These are phyloP conservation scores for Dothistroma septosporum DNA, from an alignment of 2,329 filamentous ascomycete species.

Conservation along the genomic window DNA sequence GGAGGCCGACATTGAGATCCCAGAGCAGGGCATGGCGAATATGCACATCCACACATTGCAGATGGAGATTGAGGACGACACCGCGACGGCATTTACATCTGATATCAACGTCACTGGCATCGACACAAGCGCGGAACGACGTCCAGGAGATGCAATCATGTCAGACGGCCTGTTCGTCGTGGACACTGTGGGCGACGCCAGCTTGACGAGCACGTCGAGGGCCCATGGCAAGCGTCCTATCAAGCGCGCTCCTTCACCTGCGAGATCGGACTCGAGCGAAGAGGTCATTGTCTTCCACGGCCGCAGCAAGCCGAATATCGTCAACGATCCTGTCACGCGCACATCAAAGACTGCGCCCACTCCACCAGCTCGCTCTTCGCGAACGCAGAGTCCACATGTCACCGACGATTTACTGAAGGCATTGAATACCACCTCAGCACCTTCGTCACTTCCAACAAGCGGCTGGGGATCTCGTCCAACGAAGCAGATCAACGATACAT, in stretches of 20 bases:
- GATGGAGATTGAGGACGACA: slow-evolving; percentile 16
- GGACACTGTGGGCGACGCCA: slow-evolving; percentile 33
- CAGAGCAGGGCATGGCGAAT: slow-evolving; percentile 30
- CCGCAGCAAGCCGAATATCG: slow-evolving; percentile 35
- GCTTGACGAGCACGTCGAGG: slow-evolving; percentile 20
- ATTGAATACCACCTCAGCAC: slow-evolving; percentile 8
- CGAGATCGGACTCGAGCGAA: slow-evolving; percentile 60
- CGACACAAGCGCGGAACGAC: not conserved
- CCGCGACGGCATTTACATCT: slow-evolving; percentile 9
- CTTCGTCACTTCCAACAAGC: not conserved
- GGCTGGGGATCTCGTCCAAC: slow-evolving; percentile 25
- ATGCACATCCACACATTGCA: slow-evolving; percentile 29
- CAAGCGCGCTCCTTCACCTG: slow-evolving; percentile 40
- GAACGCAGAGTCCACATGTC: slow-evolving; percentile 15
- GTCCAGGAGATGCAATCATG: slow-evolving; percentile 4
- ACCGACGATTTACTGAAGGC: slow-evolving; percentile 27
- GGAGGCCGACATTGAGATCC: slow-evolving; percentile 31
- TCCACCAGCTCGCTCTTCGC: slow-evolving; percentile 47
- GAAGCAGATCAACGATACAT: slow-evolving; percentile 17
- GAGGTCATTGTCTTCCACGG: slow-evolving; percentile 69
- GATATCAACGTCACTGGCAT: slow-evolving; percentile 17
- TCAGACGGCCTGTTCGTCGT: slow-evolving; percentile 28
- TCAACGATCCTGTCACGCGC: slow-evolving; percentile 27
- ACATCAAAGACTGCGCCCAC: not conserved
- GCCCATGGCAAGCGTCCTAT: slow-evolving; percentile 20